Conservation (phyloP, 441 rosid species). For the Euphorbia schlechtendalii region DNA sequence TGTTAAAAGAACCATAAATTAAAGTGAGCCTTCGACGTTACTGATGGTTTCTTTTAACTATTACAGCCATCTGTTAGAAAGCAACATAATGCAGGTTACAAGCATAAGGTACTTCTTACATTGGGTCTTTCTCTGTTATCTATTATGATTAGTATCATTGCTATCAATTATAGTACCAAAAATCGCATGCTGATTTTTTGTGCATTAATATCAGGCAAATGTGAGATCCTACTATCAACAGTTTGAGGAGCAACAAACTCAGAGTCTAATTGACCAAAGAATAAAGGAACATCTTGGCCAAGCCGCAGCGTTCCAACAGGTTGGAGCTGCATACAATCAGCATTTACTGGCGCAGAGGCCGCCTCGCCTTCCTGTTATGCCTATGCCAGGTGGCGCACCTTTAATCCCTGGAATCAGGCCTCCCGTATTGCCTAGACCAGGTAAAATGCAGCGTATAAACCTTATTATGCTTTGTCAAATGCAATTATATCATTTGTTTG, state of each 20-base stretch:
- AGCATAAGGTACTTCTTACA: constrained; percentile 64
- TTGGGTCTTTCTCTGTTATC: neutral
- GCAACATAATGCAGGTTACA: constrained; percentile 98
- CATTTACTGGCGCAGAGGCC: constrained; percentile 62
- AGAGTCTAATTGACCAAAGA: constrained; percentile 88
- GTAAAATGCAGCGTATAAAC: constrained; percentile 16
- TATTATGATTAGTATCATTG: neutral
- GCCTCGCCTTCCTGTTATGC: constrained; percentile 66
- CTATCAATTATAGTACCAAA: neutral
- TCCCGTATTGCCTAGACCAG: constrained; percentile 73
- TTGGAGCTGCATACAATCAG: constrained; percentile 83
- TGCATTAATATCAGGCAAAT: constrained; percentile 53
- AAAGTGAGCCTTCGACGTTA: neutral
- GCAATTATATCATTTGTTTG: too few species aligned
- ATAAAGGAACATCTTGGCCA: constrained; percentile 59
- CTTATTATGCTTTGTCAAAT: too few species aligned
- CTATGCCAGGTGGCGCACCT: constrained; percentile 56
- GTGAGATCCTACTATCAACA: constrained; percentile 88
- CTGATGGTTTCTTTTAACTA: neutral
- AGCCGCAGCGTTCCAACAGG: constrained; percentile 74
- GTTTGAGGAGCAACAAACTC: constrained; percentile 96
- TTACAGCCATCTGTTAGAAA: constrained; percentile 95
- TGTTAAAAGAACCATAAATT: neutral
- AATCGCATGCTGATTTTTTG: constrained; percentile 14
- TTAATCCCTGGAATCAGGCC: constrained; percentile 79